Base-by-base conservation (phyloP, 257 asterid genomes). In the Solanum etuberosum region DNA sequence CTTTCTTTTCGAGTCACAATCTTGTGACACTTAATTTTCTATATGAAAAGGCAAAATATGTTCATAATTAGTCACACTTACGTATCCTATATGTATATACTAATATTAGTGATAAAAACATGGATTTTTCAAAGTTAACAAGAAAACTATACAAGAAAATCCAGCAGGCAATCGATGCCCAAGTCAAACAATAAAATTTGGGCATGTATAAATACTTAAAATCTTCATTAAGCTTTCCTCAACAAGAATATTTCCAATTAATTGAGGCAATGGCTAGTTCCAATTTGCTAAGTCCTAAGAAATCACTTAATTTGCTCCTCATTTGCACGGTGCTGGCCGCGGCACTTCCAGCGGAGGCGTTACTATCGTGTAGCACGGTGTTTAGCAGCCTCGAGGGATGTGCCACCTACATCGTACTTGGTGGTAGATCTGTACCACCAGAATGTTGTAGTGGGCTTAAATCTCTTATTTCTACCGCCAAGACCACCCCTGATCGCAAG, bases 371-470 rank as follows among this genome's bases (percentile, higher is more conserved):
- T 46, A 14, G 34, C 25, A 65, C 84, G 5, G 89, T 88, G 5
- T 9, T 20, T 7, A 35, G 32, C 21, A 9, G 4, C 16, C 23
- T 90, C 9, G 16, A 48, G 29, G 90, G 57, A 25, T 90, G 90
- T 81, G 10, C 84, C 8, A 48, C n/a, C 11, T 84, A 83, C 88
- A 25, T 90, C 88, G 16, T 90, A 16, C 42, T 8, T 37, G 15
- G 15, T 4, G 88, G 85, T 2, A 65, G 43, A 5, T 3, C 25
- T 1, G 38, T 57, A 6, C 59, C 83, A 27, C 32, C 61, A 4
- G 27, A 29, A 5, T 90, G 90, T 38, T 90, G 92, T 83, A 9
- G 16, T 25, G 90, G 90, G 2, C 54, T 88, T 32, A 48, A 29
- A 21, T 10, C 61, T 37, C 85, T 86, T 6, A 5, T 40, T 12